Base-by-base conservation (phyloP, 805 yeast genomes). In the Kodamaea neixiangensis region DNA sequence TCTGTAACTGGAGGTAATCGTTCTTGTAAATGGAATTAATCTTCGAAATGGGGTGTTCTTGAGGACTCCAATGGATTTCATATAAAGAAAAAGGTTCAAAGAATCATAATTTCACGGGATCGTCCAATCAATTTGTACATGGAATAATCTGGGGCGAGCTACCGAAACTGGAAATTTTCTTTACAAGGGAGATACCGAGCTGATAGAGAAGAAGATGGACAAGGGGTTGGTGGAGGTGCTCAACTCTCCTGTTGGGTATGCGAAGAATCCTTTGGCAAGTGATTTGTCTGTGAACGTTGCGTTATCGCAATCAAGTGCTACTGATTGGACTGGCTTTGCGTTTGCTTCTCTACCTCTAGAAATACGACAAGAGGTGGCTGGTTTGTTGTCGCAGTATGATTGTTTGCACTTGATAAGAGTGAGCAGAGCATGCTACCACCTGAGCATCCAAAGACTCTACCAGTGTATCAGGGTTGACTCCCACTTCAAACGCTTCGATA, bases 401-500 rank as follows among this genome's bases (percentile, higher is more conserved):
- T 60, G 72, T 22, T 48, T 72, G 4, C 67, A 53, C 44, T 52
- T 77, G 15, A 52, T 76, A 47, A 51, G 58, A 6, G 67, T 65
- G 1, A 67, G 62, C 50, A 65, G 53, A 33, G 46, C 63, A 2
- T 60, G 74, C 54, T 69, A 69, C 52, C 46, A 49, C 1, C 60
- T 69, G 1, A 62, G 72, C 1, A 55, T 68, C 5, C 66, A 67
- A 0, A 57, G 75, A n/a, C 54, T 78, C 19, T 75, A 73, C 54
- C 73, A 72, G 38, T 63, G 71, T 14, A 62, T 71, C 2, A 65
- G 75, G 13, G 69, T 79, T 3, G 75, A 73, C 51, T 63, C 72
- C 49, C 63, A 63, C 42, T 73, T 59, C 50, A 67, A 65, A 45
- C 72, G 65, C 33, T 69, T 73, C 46, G 66, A 63, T 47, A 63